phyloP scores from a whole-genome alignment of 2,329 filamentous ascomycete species.

The Plenodomus lindquistii region DNA sequence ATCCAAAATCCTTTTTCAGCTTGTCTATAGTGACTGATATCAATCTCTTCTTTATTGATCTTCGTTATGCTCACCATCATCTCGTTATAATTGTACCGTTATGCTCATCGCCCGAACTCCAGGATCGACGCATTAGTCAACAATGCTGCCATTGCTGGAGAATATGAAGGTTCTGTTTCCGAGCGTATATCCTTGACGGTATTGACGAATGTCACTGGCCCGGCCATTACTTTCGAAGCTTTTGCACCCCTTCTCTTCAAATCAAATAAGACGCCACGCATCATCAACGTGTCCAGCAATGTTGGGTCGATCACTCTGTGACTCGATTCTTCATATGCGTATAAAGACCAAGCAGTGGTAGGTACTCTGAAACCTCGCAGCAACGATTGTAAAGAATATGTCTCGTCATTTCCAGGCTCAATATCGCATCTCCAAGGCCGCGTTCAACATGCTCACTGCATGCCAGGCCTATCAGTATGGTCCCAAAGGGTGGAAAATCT shows the following conservation, averaged over 20 bases:
- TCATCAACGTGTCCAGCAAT: conserved; percentile 39
- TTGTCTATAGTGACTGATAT: neutral
- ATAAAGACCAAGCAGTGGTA: conserved; percentile 8
- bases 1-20: neutral
- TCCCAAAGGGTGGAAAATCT: conserved; percentile 36
- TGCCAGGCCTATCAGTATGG: conserved; percentile 33
- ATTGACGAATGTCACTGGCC: conserved; percentile 24
- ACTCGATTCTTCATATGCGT: conserved; percentile 18
- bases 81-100: too few relatives aligned
- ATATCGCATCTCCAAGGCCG: conserved; percentile 43
- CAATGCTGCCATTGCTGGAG: conserved; percentile 38
- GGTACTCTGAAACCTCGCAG: neutral
- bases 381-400: too few relatives aligned
- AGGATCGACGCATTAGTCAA: conserved; percentile 43
- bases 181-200: conserved; percentile 29
- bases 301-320: conserved; percentile 34
- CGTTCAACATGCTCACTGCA: conserved; percentile 44
- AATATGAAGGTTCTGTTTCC: conserved; percentile 7
- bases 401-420: too few relatives aligned
- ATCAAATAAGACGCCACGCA: conserved; percentile 17
- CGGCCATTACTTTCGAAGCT: conserved; percentile 7
- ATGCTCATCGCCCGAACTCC: too few relatives aligned
- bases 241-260: conserved; percentile 20
- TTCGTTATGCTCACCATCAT: too few relatives aligned
- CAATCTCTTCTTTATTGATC: too few relatives aligned